Evolutionary conservation across 192 early-diverging fungal genomes (phyloP).

Genomic region (Linnemannia schmuckeri): DNA sequence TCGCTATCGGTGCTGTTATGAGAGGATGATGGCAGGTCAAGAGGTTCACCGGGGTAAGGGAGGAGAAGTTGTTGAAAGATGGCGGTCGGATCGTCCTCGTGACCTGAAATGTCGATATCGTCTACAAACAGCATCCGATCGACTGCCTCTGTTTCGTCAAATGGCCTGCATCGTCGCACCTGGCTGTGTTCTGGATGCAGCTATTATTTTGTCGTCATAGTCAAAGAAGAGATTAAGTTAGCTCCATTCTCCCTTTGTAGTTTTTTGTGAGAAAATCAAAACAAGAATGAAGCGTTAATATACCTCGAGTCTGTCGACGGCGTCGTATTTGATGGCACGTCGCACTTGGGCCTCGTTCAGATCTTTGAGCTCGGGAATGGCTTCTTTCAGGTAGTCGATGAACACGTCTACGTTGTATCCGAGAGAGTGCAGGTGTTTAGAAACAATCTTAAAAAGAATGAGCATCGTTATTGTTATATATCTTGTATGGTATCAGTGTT

Average conservation of each 20-base stretch:
- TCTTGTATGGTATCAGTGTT: too few relatives aligned
- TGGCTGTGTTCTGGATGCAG: constrained; percentile 44
- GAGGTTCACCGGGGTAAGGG: constrained; percentile 13
- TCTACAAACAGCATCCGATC: constrained; percentile 55
- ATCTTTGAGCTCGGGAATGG: constrained; percentile 14
- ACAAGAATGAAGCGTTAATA: not conserved
- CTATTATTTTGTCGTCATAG: constrained; percentile 3
- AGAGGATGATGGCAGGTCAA: not conserved
- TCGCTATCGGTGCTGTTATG: not conserved
- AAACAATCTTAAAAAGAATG: too few relatives aligned
- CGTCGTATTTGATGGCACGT: constrained; percentile 53
- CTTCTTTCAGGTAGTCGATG: constrained; percentile 14
- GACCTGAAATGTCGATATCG: constrained; percentile 43
- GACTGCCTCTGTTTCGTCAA: constrained; percentile 39
- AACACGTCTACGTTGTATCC: constrained; percentile 20
- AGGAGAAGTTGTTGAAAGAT: constrained; percentile 42
- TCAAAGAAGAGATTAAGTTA: not conserved
- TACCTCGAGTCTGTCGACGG: constrained; percentile 44
- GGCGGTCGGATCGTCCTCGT: constrained; percentile 26
- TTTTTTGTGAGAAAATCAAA: constrained; percentile 3
- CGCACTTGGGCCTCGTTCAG: constrained; percentile 28
- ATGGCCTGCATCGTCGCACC: constrained; percentile 25
- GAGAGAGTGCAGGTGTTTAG: too few relatives aligned
- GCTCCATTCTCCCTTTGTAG: not conserved
- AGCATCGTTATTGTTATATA: too few relatives aligned